A percentile compares a stretch with the other conserved stretches of the same genome.
phyloP scores from a whole-genome alignment of 73 alveolate genomes.

The Paramecium octaurelia region DNA sequence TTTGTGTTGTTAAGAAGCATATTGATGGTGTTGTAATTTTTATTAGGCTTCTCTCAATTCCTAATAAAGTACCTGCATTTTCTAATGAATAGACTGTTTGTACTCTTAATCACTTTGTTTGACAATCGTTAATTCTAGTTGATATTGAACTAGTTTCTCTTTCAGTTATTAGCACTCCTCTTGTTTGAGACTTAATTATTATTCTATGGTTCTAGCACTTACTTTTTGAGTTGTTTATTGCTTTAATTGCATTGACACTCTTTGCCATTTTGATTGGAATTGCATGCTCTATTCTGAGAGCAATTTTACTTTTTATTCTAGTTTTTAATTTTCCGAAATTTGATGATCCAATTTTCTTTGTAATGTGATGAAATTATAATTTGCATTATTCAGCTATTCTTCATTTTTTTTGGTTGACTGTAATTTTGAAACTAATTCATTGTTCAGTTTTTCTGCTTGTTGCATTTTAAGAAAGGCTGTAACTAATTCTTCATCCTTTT shows the following conservation, averaged over 20 bases:
- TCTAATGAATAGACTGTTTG: background rate
- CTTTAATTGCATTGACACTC: background rate
- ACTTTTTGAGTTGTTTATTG: background rate
- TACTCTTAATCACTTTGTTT: slow-evolving; percentile 33
- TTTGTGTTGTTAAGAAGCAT: background rate
- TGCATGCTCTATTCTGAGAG: background rate
- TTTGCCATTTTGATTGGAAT: slow-evolving; percentile 9
- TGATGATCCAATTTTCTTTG: background rate
- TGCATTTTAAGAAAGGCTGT: background rate
- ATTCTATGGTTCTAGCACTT: background rate
- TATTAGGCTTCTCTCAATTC: background rate
- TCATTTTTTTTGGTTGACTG: background rate
- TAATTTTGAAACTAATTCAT: background rate
- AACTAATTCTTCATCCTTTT: slow-evolving; percentile 18
- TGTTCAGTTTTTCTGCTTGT: background rate
- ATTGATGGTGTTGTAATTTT: background rate
- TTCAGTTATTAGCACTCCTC: background rate
- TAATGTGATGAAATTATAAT: background rate
- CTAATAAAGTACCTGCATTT: background rate
- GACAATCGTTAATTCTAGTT: background rate
- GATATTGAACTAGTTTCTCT: background rate
- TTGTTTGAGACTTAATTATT: background rate
- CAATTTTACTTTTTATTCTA: background rate
- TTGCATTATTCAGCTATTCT: slow-evolving; percentile 31
- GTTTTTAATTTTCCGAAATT: background rate